Base-by-base conservation (phyloP, 306 rosid species). In the Vachellia collinsii region DNA sequence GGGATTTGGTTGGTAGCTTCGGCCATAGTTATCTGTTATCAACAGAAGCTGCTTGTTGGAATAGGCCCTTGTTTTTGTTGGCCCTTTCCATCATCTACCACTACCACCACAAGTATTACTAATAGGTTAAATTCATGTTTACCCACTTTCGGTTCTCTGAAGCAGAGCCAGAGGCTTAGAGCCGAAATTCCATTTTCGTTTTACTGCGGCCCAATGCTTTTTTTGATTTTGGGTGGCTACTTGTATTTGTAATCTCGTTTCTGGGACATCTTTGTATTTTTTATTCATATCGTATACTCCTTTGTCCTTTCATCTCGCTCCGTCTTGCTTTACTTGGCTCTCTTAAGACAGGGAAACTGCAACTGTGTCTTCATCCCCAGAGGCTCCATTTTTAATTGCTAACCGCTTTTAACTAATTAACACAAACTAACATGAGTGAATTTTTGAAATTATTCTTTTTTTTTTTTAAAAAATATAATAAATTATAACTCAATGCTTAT, bases 1-100 rank as follows among this genome's bases (percentile, higher is more conserved):
- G 70, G 75, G 68, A 54, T 76, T 53, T 76, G 46, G 85, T 72
- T 62, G 79, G 74, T 59, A 79, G 76, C 77, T 74, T 80, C 50
- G 83, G 85, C 81, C 19, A n/a, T 20, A 23, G 64, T 86, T 72
- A 34, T 82, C 83, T 80, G 56, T 75, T 79, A 68, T 79, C 53
- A 29, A 67, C 86, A 76, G 77, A 70, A 67, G 86, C 86, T 81
- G 85, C 89, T 79, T 73, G 75, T 68, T 80, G 90, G 88, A 81
- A 79, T 65, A 25, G 88, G 89, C 82, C 84, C 74, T 84, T 69
- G 69, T 78, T 69, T 78, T 78, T 69, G 76, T 69, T 20, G 69
- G 90, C 79, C 82, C 4, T 58, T 87, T 87, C 85, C 89, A 67
- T 80, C 42, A 42, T 22, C 65, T 59, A 42, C 75, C 10, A 20